Base-by-base conservation (phyloP, 1,139 yeast species). In the Hemisphaericaspora xylofermentans region DNA sequence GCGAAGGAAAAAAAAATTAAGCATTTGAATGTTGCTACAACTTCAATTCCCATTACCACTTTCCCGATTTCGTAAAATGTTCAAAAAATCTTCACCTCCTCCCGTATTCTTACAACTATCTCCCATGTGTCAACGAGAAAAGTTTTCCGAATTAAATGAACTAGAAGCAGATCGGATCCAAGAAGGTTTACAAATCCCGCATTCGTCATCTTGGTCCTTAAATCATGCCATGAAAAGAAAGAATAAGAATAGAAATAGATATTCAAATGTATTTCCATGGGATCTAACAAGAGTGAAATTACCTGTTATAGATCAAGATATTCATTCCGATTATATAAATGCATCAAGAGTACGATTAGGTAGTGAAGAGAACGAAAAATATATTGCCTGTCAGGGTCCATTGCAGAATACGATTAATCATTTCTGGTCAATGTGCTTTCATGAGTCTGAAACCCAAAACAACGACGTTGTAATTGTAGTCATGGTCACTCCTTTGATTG, bases 351-450 rank as follows among this genome's bases (percentile, higher is more conserved):
- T 73, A 14, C 45, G 44, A 2, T 42, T 48, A 15, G 26, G 22
- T 9, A 3, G 6, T 6, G 26, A 26, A 10, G 31, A 18, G 10
- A 9, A 24, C 27, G 13, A 9, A 27, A 40, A 46, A 15, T 73
- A 68, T 46, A 71, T 72, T 32, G 76, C 76, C 1, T 53, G 68
- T 24, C 78, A 73, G 47, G 78, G 97, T 0, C 98, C 98, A 0
- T 68, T 82, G 4, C 56, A 58, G 2, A 43, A 55, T 10, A 89
- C 97, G 0, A 66, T 71, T 41, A 72, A 66, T 29, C 91, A 86
- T 54, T 88, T 88, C 57, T 91, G 96, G 98, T 82, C 83, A 43
- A 88, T 88, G 96, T 80, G 86, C 30, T 77, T 71, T 48, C 66
- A 73, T 38, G 72, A 76, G 47, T 61, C 74, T 13, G 63, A 57